Evolutionary conservation across 106 monocot species (phyloP), one percentile per base, ranked within the genome.

Genomic region (Dactylorhiza incarnata): DNA sequence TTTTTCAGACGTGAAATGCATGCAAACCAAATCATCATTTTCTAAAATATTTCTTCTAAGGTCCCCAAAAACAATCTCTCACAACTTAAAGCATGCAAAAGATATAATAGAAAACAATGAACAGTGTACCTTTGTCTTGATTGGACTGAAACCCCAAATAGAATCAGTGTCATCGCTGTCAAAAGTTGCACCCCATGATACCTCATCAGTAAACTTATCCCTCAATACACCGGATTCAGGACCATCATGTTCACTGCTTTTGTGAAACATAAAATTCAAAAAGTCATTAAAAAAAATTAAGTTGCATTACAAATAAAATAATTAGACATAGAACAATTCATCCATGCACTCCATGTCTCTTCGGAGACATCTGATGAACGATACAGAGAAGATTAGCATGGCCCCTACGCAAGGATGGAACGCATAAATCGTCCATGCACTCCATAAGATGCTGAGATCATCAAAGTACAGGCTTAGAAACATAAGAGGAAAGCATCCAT

Each of bases 381-480:
- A 93, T 88, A 93, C 90, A 90, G 88, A 93, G 88, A 93, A 93
- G 93, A 93, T 93, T 93, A 93, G 90, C 93, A 93, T 93, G 90
- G 88, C 86, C 90, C 93, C 88, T 88, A 86, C 84, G 93, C 93
- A 93, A 93, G 89, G 90, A 93, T 93, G 93, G 90, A 90, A 93
- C 84, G 93, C 90, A 90, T 80, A 88, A 90, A 93, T 93, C 93
- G 93, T n/a, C n/a, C n/a, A n/a, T n/a, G n/a, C n/a, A n/a, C n/a
- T n/a, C n/a, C n/a, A n/a, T 65, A 65, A 65, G 26, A 65, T 65
- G 65, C 22, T 2, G 25, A 65, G 65, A 25, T 65, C 10, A 20
- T 20, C 56, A 56, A 11, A 65, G 25, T 65, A 26, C 65, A 25
- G 22, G 25, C 6, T 65, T 26, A 11, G 10, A 62, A 5, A 0